phyloP scores from a whole-genome alignment of 371 early-diverging fungal genomes.

The Rhizopus arrhizus region DNA sequence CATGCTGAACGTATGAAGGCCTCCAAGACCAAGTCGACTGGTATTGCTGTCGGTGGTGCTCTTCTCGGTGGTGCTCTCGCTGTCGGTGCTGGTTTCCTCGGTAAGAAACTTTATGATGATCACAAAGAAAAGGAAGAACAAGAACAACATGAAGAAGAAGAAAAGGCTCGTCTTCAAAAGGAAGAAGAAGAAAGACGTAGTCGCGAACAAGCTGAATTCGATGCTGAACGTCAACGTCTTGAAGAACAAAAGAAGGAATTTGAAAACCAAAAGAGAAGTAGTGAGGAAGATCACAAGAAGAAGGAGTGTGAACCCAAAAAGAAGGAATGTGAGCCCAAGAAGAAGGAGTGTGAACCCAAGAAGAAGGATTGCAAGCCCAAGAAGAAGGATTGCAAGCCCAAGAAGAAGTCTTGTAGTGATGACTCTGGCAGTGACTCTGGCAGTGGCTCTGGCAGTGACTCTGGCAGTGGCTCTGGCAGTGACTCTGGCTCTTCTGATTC shows the following conservation, averaged over 20 bases:
- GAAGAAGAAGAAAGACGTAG: constrained; percentile 33
- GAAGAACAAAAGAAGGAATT: neutral
- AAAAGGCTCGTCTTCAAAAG: constrained; percentile 26
- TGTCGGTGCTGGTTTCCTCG: constrained; percentile 55
- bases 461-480: constrained; percentile 15
- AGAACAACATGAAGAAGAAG: constrained; percentile 31
- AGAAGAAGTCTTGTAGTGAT: neutral
- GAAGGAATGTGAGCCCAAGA: constrained; percentile 3
- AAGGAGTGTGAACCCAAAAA: constrained; percentile 3
- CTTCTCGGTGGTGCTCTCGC: constrained; percentile 50
- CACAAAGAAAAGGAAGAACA: constrained; percentile 41
- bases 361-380: neutral
- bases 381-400: neutral
- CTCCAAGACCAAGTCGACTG: constrained; percentile 47
- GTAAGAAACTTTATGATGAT: constrained; percentile 53
- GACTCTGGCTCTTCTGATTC: constrained; percentile 2
- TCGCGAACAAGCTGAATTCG: constrained; percentile 21
- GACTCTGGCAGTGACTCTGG: neutral
- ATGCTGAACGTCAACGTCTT: constrained; percentile 8
- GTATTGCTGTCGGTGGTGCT: constrained; percentile 51
- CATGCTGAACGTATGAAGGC: constrained; percentile 57
- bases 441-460: constrained; percentile 13
- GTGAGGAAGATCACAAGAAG: neutral
- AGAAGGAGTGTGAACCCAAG: constrained; percentile 3
- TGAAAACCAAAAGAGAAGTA: neutral